These are phyloP conservation scores for Wickerhamiella parazyma DNA, from an alignment of 805 yeast genomes.

Conservation along the genomic window DNA sequence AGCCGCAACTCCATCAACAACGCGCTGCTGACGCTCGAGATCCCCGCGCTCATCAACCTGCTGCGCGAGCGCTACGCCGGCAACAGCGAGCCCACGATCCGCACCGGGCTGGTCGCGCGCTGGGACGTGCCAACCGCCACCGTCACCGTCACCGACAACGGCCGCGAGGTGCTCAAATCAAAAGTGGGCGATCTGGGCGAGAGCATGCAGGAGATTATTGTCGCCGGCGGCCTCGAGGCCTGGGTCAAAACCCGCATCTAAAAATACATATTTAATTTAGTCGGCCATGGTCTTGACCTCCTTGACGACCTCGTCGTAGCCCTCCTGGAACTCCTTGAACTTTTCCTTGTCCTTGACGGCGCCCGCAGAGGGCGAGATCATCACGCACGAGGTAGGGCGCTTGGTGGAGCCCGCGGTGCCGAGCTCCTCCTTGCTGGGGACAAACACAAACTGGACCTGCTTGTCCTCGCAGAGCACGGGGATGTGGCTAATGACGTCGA, in stretches of 20 bases:
- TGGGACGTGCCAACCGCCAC: slow-evolving; percentile 86
- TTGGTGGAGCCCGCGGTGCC: slow-evolving; percentile 99
- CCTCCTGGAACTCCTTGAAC: slow-evolving; percentile 80
- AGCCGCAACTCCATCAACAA: slow-evolving; percentile 93
- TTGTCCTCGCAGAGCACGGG: slow-evolving; percentile 96
- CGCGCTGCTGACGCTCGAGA: slow-evolving; percentile 84
- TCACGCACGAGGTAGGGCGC: slow-evolving; percentile 96
- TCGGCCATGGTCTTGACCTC: slow-evolving; percentile 40
- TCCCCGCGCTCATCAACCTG: slow-evolving; percentile 70
- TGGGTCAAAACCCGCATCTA: slow-evolving; percentile 50
- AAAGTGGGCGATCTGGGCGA: slow-evolving; percentile 94
- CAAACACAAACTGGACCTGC: slow-evolving; percentile 79
- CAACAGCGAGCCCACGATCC: slow-evolving; percentile 60
- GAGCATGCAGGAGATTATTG: slow-evolving; percentile 90
- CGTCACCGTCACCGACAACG: slow-evolving; percentile 50
- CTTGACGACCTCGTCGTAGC: slow-evolving; percentile 85
- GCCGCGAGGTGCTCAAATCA: slow-evolving; percentile 50
- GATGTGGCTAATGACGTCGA: slow-evolving; percentile 91
- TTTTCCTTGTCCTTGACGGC: slow-evolving; percentile 54
- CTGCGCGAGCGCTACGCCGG: slow-evolving; percentile 54
- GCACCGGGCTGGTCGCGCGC: slow-evolving; percentile 85
- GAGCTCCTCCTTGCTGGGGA: slow-evolving; percentile 94
- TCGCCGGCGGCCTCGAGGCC: slow-evolving; percentile 94
- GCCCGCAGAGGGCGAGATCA: slow-evolving; percentile 94
- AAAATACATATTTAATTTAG: background rate